Evolutionary conservation across 768 basidiomycete genomes (phyloP), one percentile per base, ranked within the genome.

Genomic region (Candolleomyces efflorescens): DNA sequence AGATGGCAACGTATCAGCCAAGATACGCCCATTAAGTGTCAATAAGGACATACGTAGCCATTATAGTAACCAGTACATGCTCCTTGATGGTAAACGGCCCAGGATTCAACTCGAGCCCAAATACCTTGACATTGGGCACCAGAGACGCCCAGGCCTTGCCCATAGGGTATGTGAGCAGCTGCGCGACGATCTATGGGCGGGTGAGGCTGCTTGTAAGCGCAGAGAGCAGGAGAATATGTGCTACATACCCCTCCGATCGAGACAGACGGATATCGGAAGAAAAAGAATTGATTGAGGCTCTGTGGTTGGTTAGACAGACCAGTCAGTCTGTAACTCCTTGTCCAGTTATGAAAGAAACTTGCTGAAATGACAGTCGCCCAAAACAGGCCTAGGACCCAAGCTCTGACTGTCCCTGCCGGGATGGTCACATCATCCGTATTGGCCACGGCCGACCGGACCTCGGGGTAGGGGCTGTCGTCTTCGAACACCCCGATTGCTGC

Each of bases 21-120:
- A 9, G 27, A 9, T 4, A 27, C 9, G 9, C n/a, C n/a, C 27
- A 27, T 27, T 27, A 4, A 27, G 27, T 4, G 27, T 27, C 27
- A 9, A 27, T 3, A 27, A 27, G 27, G 27, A 82, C 80, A 43
- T 70, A 66, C 7, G 64, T 67, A 26, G 71, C 71, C 73, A 71
- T 80, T 54, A 86, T 80, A 44, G 83, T 84, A 58, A 84, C 77
- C 58, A 85, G 68, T 27, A 88, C 84, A 71, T 86, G 85, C 67
- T 89, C 89, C 71, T 91, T 91, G 65, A 90, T 82, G 1, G 79
- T 79, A 73, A 89, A 91, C 1, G 81, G 85, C 17, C 89, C 89
- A 12, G 85, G 85, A 62, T 87, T 87, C 43, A 87, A 61, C 1
- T 74, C 63, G 5, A 77, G 27, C 5, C 84, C 84, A 44, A 84